Conservation (phyloP, 257 asterid species). For the Rehmannia glutinosa region DNA sequence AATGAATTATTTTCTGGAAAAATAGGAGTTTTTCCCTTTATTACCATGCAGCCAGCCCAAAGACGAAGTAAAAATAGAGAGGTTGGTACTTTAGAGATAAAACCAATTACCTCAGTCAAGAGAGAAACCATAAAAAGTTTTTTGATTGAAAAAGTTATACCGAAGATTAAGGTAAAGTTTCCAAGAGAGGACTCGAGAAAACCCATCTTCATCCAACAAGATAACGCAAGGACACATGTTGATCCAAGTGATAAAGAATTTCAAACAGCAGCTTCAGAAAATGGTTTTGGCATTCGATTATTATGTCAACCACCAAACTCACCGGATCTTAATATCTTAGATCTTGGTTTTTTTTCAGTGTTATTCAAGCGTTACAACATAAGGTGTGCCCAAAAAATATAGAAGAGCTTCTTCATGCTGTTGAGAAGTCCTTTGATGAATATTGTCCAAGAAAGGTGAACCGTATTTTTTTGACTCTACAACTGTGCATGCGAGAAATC, state of each 20-base stretch:
- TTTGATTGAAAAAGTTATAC: neutral
- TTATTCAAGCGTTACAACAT: neutral
- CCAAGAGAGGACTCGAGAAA: neutral
- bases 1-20: neutral
- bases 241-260: slow-evolving; percentile 8
- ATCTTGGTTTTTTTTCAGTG: neutral
- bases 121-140: neutral
- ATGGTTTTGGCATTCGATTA: slow-evolving; percentile 4
- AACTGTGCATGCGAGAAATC: slow-evolving; percentile 1
- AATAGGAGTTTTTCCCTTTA: neutral
- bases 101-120: neutral
- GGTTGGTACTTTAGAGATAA: neutral
- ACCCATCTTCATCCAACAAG: neutral
- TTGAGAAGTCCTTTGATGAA: slow-evolving; percentile 3
- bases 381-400: neutral
- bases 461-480: slow-evolving; percentile 2
- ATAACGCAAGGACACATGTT: slow-evolving; percentile 12
- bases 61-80: neutral
- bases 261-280: neutral
- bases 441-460: neutral
- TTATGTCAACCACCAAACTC: neutral
- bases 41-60: neutral
- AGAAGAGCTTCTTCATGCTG: slow-evolving; percentile 1
- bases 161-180: neutral
- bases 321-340: neutral